Percentiles rank a stretch among this genome's conserved stretches.
Evolutionary conservation across 345 rosid genomes (phyloP).

Genomic region (Camelina neglecta): DNA sequence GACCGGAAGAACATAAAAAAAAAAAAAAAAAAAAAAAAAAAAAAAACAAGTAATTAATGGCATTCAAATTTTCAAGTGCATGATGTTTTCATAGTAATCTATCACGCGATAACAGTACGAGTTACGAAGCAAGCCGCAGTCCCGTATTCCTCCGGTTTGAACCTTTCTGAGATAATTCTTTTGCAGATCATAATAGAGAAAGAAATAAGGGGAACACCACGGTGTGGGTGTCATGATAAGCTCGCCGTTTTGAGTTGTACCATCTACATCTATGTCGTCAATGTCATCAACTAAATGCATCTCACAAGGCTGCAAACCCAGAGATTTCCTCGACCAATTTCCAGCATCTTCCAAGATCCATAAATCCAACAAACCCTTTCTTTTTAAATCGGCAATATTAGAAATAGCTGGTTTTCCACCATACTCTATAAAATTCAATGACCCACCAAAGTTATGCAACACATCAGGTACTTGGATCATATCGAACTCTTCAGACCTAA

Average conservation of each 20-base stretch:
- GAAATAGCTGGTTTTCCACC: conserved; percentile 2
- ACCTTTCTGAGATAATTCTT: conserved; percentile 11
- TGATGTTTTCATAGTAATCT: background rate
- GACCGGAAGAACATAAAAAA: no score
- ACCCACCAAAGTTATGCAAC: background rate
- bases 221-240: no score
- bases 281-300: background rate
- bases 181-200: no score
- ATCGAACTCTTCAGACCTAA: background rate
- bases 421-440: background rate
- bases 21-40: no score
- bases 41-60: background rate
- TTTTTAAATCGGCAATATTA: background rate
- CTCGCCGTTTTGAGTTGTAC: no score
- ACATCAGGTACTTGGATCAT: background rate
- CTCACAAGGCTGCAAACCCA: background rate
- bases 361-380: background rate
- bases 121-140: background rate
- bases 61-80: conserved; percentile 17
- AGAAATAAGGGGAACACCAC: no score
- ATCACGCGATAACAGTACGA: no score
- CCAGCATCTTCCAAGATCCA: background rate
- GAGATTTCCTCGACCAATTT: background rate
- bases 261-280: no score
- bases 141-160: background rate